phyloP scores from a whole-genome alignment of 495 filamentous ascomycete species.

The Sphaerosporella brunnea region DNA sequence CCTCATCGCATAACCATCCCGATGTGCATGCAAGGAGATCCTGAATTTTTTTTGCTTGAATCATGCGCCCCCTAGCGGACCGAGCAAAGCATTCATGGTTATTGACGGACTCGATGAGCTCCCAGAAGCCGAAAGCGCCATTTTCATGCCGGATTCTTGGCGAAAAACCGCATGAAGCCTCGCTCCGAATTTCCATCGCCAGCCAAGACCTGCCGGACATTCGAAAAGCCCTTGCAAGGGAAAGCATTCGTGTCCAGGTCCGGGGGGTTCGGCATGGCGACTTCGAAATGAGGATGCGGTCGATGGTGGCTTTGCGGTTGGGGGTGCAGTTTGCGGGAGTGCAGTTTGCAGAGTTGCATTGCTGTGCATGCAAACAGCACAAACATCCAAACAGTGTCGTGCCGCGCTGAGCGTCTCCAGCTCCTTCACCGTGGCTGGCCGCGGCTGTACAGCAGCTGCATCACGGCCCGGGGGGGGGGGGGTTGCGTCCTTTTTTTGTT shows the following conservation, averaged over 20 bases:
- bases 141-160: conserved; percentile 9
- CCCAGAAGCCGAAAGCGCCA: conserved; percentile 8
- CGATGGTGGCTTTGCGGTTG: no score
- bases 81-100: conserved; percentile 14
- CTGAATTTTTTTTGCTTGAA: conserved; percentile 16
- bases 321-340: no score
- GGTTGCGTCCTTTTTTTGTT: no score
- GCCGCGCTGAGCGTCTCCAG: no score
- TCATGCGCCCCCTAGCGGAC: conserved; percentile 1
- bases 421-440: no score
- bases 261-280: no score
- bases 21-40: not conserved
- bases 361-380: no score
- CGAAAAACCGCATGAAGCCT: conserved; percentile 1
- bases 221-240: not conserved
- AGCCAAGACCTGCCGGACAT: conserved; percentile 9
- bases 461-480: no score
- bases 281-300: no score
- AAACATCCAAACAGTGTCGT: no score
- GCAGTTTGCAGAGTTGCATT: no score
- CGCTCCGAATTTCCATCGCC: conserved; percentile 12
- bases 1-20: not conserved
- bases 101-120: conserved; percentile 28
- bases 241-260: not conserved
- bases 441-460: no score